phyloP scores from a whole-genome alignment of 2,329 filamentous ascomycete species.

The Sporothrix mexicana region DNA sequence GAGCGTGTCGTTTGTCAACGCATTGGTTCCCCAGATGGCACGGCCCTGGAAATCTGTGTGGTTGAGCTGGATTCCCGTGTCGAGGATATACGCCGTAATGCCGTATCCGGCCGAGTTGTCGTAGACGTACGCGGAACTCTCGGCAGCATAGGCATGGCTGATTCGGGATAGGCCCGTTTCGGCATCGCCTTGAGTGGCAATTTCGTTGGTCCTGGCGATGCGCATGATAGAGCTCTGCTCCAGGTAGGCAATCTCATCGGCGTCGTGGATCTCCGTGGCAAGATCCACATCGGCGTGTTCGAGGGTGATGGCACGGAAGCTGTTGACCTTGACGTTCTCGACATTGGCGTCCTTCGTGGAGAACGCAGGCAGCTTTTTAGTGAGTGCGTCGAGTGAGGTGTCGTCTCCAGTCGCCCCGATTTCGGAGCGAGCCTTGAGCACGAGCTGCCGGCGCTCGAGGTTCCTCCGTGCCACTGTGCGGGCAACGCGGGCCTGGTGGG shows the following conservation, averaged over 20 bases:
- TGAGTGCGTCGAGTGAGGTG: neutral
- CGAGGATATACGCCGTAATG: conserved; percentile 68
- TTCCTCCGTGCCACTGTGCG: conserved; percentile 60
- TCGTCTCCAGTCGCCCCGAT: neutral
- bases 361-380: neutral
- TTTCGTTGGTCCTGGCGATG: conserved; percentile 35
- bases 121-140: conserved; percentile 54
- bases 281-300: conserved; percentile 43
- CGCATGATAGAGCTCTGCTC: conserved; percentile 57
- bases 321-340: conserved; percentile 54
- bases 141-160: conserved; percentile 51
- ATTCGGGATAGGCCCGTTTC: conserved; percentile 60
- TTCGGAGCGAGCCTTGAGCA: conserved; percentile 39
- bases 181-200: conserved; percentile 59
- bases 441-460: conserved; percentile 49
- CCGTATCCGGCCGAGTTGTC: conserved; percentile 59
- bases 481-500: conserved; percentile 57
- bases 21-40: conserved; percentile 44
- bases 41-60: conserved; percentile 64
- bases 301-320: conserved; percentile 59
- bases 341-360: conserved; percentile 41
- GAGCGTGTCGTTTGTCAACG: neutral
- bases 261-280: conserved; percentile 53
- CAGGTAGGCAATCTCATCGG: conserved; percentile 51
- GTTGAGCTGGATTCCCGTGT: conserved; percentile 65